A percentile compares a stretch with the other conserved stretches of the same genome.
Evolutionary conservation across 2,329 filamentous ascomycete species (phyloP).

Genomic region (Ceratocystis ficicola): DNA sequence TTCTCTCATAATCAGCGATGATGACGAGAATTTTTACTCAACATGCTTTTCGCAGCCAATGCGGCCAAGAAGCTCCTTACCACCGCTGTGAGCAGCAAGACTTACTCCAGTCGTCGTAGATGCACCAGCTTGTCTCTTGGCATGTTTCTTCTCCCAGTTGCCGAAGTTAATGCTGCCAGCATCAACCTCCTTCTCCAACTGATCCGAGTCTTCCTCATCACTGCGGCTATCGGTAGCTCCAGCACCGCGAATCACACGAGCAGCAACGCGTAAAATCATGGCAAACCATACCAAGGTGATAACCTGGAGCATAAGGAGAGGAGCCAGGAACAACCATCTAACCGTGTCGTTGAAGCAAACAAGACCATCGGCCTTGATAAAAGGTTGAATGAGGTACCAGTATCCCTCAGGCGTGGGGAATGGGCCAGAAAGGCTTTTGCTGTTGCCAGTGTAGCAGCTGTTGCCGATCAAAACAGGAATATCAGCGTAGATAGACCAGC

Average conservation of each 20-base stretch:
- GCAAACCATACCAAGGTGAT: constrained; percentile 80
- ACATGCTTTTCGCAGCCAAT: constrained; percentile 70
- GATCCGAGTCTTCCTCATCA: constrained; percentile 66
- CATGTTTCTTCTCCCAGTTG: constrained; percentile 47
- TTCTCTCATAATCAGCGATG: not conserved
- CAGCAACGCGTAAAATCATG: constrained; percentile 74
- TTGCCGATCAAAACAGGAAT: constrained; percentile 48
- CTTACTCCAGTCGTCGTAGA: constrained; percentile 45
- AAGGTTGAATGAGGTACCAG: constrained; percentile 59
- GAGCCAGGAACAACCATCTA: constrained; percentile 62
- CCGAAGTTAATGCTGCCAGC: constrained; percentile 59
- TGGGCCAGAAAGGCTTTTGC: constrained; percentile 43
- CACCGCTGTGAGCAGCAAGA: constrained; percentile 57
- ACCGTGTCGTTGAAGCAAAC: constrained; percentile 71
- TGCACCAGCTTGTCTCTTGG: constrained; percentile 40
- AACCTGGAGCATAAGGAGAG: constrained; percentile 65
- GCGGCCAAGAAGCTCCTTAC: constrained; percentile 67
- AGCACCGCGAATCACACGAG: constrained; percentile 63
- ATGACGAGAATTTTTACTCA: constrained; percentile 13
- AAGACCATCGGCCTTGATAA: constrained; percentile 55
- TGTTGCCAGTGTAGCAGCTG: constrained; percentile 58
- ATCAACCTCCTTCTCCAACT: constrained; percentile 62
- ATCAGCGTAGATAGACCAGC: constrained; percentile 68
- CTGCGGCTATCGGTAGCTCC: constrained; percentile 76
- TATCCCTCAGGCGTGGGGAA: constrained; percentile 40